Evolutionary conservation across 129 eudicot genomes (phyloP).

Genomic region (Flaveria sonorensis): DNA sequence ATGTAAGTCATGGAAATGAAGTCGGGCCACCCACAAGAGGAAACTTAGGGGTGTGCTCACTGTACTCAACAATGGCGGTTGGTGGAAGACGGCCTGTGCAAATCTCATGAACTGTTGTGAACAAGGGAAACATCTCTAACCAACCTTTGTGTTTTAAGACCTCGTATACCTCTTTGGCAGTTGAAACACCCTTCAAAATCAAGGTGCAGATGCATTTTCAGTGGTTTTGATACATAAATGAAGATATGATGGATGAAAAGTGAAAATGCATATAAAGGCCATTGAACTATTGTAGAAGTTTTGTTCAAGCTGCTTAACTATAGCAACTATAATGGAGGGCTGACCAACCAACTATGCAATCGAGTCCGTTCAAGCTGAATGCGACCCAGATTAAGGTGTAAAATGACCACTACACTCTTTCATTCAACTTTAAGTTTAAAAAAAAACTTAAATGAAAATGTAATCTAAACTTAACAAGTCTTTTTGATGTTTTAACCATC

Average conservation of each 20-base stretch:
- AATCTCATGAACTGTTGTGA: conserved; percentile 91
- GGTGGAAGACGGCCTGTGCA: conserved; percentile 80
- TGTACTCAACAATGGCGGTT: conserved; percentile 75
- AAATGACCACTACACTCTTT: conserved; percentile 13
- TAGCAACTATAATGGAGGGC: no score
- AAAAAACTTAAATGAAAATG: background rate
- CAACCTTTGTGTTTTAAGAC: conserved; percentile 78
- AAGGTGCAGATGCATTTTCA: conserved; percentile 6
- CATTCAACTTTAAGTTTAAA: background rate
- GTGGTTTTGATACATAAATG: conserved; percentile 2
- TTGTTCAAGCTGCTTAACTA: background rate
- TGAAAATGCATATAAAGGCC: background rate
- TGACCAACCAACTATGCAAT: background rate
- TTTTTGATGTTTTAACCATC: background rate
- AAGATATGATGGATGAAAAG: background rate
- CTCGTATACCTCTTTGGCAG: conserved; percentile 93
- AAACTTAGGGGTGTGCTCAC: conserved; percentile 57
- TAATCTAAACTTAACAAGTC: background rate
- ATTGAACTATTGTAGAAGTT: background rate
- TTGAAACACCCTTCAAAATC: conserved; percentile 81
- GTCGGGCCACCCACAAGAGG: conserved; percentile 46
- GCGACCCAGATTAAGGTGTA: background rate
- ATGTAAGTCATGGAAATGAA: conserved; percentile 40
- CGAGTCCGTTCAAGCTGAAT: background rate
- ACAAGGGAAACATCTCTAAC: conserved; percentile 88